Conservation (phyloP, 1,139 yeast species). For the Petasospora fabianii region DNA sequence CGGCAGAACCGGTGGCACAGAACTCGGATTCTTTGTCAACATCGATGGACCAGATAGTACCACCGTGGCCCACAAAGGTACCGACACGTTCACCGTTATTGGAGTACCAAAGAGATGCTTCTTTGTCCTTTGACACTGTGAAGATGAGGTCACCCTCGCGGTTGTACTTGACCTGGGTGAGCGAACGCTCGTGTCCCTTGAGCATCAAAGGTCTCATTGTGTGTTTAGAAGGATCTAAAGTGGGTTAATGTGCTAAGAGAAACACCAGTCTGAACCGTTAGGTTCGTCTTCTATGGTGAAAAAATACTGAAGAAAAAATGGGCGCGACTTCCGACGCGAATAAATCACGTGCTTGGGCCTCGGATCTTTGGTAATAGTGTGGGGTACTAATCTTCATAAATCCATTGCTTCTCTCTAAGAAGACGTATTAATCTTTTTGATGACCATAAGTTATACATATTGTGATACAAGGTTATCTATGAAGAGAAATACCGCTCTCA, state of each 20-base stretch:
- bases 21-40: conserved; percentile 65
- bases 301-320: conserved; percentile 5
- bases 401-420: too few relatives aligned
- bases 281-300: conserved; percentile 1
- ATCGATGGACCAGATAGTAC: conserved; percentile 96
- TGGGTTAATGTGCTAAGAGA: not conserved
- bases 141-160: conserved; percentile 92
- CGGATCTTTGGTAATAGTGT: too few relatives aligned
- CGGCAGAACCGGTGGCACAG: conserved; percentile 90
- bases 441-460: too few relatives aligned
- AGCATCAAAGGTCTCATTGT: conserved; percentile 51
- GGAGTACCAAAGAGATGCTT: conserved; percentile 91
- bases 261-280: not conserved
- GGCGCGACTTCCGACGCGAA: too few relatives aligned
- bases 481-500: conserved; percentile 36
- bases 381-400: too few relatives aligned
- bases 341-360: too few relatives aligned
- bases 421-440: too few relatives aligned
- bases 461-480: conserved; percentile 32
- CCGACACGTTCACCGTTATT: conserved; percentile 97
- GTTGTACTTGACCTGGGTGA: conserved; percentile 90
- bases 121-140: conserved; percentile 87
- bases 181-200: conserved; percentile 84
- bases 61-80: conserved; percentile 83
- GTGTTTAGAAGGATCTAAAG: not conserved